These are phyloP conservation scores for Metschnikowia kunwiensis DNA, from an alignment of 805 yeast species.

Conservation along the genomic window DNA sequence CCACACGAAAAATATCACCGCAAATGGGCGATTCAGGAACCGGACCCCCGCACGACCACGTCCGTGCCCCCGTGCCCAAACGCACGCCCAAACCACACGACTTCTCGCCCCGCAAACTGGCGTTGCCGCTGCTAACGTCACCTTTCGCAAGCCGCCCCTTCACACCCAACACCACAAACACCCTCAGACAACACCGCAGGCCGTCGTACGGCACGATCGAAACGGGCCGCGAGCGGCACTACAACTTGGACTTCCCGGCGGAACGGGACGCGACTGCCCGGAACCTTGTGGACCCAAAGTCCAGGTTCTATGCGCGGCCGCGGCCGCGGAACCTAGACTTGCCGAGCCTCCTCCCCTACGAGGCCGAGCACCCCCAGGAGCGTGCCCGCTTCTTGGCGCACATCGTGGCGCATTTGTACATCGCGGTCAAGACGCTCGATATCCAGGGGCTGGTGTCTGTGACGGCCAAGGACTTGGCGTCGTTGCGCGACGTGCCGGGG, in stretches of 20 bases:
- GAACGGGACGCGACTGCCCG: conserved; percentile 29
- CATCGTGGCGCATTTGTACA: conserved; percentile 74
- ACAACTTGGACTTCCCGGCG: conserved; percentile 52
- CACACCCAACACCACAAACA: conserved; percentile 24
- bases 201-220: conserved; percentile 34
- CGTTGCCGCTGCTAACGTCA: neutral
- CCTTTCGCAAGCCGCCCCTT: conserved; percentile 15
- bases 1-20: neutral
- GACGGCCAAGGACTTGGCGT: conserved; percentile 64
- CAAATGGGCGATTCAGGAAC: neutral
- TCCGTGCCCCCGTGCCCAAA: conserved; percentile 2
- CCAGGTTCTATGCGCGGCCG: conserved; percentile 37
- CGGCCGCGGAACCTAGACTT: conserved; percentile 42
- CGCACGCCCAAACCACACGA: neutral
- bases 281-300: conserved; percentile 32
- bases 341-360: conserved; percentile 64
- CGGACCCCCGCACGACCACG: neutral
- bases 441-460: conserved; percentile 66
- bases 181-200: conserved; percentile 19
- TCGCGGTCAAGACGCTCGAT: conserved; percentile 73
- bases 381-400: conserved; percentile 73
- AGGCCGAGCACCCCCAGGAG: conserved; percentile 63
- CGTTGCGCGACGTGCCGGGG: conserved; percentile 30
- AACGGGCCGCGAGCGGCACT: conserved; percentile 32
- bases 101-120: neutral